Base-by-base conservation (phyloP, 139 green algal genomes). In the Coelastrella sp. region DNA sequence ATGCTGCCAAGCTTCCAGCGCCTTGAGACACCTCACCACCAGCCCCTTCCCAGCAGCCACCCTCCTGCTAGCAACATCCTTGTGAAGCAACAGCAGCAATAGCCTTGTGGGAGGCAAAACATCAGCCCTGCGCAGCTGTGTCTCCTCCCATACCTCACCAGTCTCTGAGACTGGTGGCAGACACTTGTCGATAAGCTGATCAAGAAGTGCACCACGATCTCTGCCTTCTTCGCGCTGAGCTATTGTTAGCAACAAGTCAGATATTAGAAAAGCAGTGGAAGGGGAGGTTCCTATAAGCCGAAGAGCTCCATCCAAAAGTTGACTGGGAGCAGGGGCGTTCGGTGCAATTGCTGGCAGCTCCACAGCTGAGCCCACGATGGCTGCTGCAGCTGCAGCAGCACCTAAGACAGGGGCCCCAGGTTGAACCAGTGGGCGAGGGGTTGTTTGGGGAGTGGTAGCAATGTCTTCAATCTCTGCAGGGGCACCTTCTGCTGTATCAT, bases 41-140 rank as follows among this genome's bases (percentile, higher is more conserved):
- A 92, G 38, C 51, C 89, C 91, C 27, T 83, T 78, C 45, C 89
- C 69, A 8, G 71, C 82, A 5, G 91, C 93, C 23, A 88, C 74
- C 79, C 93, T 86, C 13, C 90, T 64, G 34, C 72, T 77, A 0
- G 76, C 34, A 5, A 32, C 11, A 53, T 95, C 91, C 69, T 96
- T 91, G 6, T 85, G 84, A 34, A 96, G 72, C 41, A 98, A 68
- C 40, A 98, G 38, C n/a, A 94, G 89, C 62, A 97, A 85, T 73
- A 96, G 86, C 62, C 96, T 94, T 9, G 89, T 77, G 8, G 88
- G 79, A 7, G 79, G 78, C 27, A 85, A 67, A 6, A 38, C 9
- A 35, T 79, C 45, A 5, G 19, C 64, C 40, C 17, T 38, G 62
- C 19, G 66, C 57, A 41, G 79, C 79, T 85, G 79, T 64, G 27